Base-by-base conservation (phyloP, 1,139 yeast genomes). In the Taphrina populina region DNA sequence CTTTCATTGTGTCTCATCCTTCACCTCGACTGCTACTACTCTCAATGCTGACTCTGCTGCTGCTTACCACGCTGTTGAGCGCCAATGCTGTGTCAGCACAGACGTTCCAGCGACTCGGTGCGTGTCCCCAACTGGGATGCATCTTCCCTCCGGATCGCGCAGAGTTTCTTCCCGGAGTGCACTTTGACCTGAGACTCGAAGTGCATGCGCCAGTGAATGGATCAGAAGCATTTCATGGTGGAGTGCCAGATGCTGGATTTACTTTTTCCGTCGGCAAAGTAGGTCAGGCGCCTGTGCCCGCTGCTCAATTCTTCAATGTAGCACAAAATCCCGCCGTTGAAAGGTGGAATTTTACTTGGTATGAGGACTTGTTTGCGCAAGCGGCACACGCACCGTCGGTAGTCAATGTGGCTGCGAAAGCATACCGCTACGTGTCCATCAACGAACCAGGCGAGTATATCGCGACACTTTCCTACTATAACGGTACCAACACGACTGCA, bases 191-290 rank as follows among this genome's bases (percentile, higher is more conserved):
- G 8, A 23, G 47, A 23, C 10, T 41, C 13, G 47, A 41, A 27
- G 47, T 41, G n/a, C 47, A 41, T 20, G 47, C 47, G 11, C 47
- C 47, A 4, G 36, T 27, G 8, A 41, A 41, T 17, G 47, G 47
- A n/a, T 27, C 47, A 10, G 47, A 41, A 19, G 47, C 47, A 34
- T 41, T 41, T 27, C 27, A 41, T 19, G 27, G 35, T 20, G 47
- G 47, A 11, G 15, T 10, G 7, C 47, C 47, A 15, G 47, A 41
- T 29, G 30, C 34, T 19, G 19, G 21, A n/a, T 41, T 41, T 13
- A 29, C 47, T 30, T 19, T 41, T 24, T 15, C 35, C 24, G 21
- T 41, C 3, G 47, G 47, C 47, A 27, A 27, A 17, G 24, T 41
- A 8, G 36, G 36, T 20, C 29, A 29, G 24, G 30, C 47, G 17